phyloP scores from a whole-genome alignment of 75 land plant species.

The Pinus taeda region DNA sequence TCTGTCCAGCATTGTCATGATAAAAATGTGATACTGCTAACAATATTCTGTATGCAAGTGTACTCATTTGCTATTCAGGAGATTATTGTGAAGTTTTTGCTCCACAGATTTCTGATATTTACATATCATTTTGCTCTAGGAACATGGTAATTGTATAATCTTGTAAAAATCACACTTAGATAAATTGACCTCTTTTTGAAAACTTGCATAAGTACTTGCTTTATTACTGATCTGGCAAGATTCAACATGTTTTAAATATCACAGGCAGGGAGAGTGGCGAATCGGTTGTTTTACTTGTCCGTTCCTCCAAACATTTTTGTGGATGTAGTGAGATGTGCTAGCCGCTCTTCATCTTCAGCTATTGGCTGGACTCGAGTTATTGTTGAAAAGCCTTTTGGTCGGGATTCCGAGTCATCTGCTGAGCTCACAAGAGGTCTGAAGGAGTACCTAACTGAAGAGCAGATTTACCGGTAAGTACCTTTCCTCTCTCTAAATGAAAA shows the following conservation, averaged over 20 bases:
- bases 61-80: not conserved
- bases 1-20: not conserved
- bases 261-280: conserved; percentile 81
- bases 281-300: conserved; percentile 88
- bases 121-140: not conserved
- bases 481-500: not conserved
- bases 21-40: not conserved
- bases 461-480: conserved; percentile 80
- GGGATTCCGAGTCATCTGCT: conserved; percentile 96
- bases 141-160: not conserved
- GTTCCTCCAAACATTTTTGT: conserved; percentile 91
- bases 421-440: conserved; percentile 83
- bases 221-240: not conserved
- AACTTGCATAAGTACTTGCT: not conserved
- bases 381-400: conserved; percentile 98
- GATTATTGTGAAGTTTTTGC: not conserved
- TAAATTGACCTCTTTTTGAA: not conserved
- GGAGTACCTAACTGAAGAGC: conserved; percentile 80
- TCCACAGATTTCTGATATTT: not conserved
- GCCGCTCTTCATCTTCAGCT: conserved; percentile 71
- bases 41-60: not conserved
- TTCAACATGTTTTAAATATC: not conserved
- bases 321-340: conserved; percentile 91
- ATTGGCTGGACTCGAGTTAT: conserved; percentile 96
- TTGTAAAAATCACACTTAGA: not conserved